phyloP scores from a whole-genome alignment of 164 flowering plant genomes.

The Brasenia schreberi region DNA sequence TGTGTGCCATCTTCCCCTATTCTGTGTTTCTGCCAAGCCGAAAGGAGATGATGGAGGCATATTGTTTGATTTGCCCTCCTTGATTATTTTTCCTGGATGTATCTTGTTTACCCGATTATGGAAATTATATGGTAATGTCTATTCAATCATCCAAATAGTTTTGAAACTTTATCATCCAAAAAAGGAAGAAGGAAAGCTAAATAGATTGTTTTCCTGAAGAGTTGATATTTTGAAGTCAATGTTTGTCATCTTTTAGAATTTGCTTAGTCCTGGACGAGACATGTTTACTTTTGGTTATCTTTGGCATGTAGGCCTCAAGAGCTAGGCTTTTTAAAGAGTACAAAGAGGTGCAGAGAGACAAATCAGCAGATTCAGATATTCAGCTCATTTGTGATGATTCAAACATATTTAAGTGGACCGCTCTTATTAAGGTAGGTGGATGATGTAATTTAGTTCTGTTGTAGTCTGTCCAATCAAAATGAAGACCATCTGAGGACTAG shows the following conservation, averaged over 20 bases:
- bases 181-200: neutral
- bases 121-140: neutral
- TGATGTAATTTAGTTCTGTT: neutral
- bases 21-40: neutral
- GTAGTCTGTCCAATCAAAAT: neutral
- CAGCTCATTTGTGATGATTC: constrained; percentile 87
- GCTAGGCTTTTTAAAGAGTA: constrained; percentile 90
- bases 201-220: neutral
- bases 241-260: neutral
- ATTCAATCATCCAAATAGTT: neutral
- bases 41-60: neutral
- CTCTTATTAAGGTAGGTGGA: constrained; percentile 66
- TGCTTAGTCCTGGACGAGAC: neutral
- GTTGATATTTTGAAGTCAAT: neutral
- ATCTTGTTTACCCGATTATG: neutral
- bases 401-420: constrained; percentile 94
- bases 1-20: neutral
- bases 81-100: neutral
- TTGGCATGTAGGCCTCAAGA: constrained; percentile 52
- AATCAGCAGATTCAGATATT: constrained; percentile 80
- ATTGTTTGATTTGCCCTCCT: too few relatives aligned
- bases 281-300: neutral
- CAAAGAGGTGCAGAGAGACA: constrained; percentile 92
- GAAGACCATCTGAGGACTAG: too few relatives aligned
- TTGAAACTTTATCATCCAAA: neutral